Evolutionary conservation across 1,284 basidiomycete genomes (phyloP).

Genomic region (Malassezia dermatis): DNA sequence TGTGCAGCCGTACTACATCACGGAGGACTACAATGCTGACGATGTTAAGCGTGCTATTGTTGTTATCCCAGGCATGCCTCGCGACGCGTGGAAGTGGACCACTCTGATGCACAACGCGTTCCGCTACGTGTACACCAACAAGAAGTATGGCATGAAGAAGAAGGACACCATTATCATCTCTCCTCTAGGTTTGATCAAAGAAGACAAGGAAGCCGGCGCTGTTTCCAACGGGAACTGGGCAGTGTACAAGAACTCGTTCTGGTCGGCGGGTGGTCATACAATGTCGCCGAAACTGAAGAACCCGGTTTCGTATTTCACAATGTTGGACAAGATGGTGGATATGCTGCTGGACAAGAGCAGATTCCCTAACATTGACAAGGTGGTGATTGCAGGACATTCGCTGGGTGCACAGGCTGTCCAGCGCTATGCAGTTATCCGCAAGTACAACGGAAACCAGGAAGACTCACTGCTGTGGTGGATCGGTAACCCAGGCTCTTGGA

Average conservation of each 20-base stretch:
- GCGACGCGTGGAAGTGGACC: constrained; percentile 39
- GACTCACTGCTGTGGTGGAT: constrained; percentile 26
- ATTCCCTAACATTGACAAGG: constrained; percentile 31
- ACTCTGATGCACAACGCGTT: constrained; percentile 35
- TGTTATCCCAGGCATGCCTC: constrained; percentile 28
- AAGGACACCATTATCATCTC: constrained; percentile 29
- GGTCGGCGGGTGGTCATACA: constrained; percentile 30
- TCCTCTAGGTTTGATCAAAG: constrained; percentile 26
- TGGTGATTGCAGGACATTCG: constrained; percentile 39
- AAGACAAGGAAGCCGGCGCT: constrained; percentile 27
- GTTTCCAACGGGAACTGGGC: constrained; percentile 17
- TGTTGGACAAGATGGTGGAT: constrained; percentile 28
- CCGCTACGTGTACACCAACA: constrained; percentile 26
- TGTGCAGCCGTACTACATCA: constrained; percentile 8
- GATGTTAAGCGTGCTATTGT: constrained; percentile 31
- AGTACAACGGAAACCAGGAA: constrained; percentile 21
- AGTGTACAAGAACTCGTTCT: constrained; percentile 20
- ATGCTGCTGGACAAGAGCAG: constrained; percentile 31
- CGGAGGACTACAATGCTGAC: not conserved
- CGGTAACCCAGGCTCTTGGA: constrained; percentile 34
- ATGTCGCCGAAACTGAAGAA: constrained; percentile 13
- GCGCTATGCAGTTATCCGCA: constrained; percentile 38
- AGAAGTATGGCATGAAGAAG: constrained; percentile 23
- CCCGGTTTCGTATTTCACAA: constrained; percentile 23
- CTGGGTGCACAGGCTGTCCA: constrained; percentile 33